Conservation (phyloP, 371 early-diverging fungal genomes). For the Rhizopus stolonifer region DNA sequence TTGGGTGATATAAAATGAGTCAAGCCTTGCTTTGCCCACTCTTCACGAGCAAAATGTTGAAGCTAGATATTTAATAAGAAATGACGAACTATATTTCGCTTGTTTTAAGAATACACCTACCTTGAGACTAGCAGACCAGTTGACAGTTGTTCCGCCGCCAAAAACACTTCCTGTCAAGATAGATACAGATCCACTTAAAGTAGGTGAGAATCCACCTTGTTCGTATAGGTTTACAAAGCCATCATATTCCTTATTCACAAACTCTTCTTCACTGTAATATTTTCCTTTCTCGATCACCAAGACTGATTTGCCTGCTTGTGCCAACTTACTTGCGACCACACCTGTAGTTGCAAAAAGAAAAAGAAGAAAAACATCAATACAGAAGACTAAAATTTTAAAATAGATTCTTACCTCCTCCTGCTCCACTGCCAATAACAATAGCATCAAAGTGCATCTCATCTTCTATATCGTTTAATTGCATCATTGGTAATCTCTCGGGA, state of each 20-base stretch:
- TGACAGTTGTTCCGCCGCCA: slow-evolving; percentile 70
- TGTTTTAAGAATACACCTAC: slow-evolving; percentile 19
- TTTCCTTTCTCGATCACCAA: slow-evolving; percentile 70
- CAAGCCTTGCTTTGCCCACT: slow-evolving; percentile 72
- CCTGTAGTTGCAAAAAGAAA: slow-evolving; percentile 19
- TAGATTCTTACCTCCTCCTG: slow-evolving; percentile 70
- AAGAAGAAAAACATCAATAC: neutral
- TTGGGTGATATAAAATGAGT: slow-evolving; percentile 52
- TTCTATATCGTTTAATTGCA: neutral
- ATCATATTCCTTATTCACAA: slow-evolving; percentile 40
- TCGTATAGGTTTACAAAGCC: slow-evolving; percentile 51
- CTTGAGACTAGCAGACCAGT: slow-evolving; percentile 61
- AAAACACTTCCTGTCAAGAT: slow-evolving; percentile 47
- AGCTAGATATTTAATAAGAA: slow-evolving; percentile 29
- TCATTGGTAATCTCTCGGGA: slow-evolving; percentile 25
- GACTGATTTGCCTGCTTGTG: slow-evolving; percentile 62
- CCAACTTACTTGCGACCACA: slow-evolving; percentile 63
- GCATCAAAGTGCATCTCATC: slow-evolving; percentile 44
- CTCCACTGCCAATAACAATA: slow-evolving; percentile 70
- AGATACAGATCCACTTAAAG: slow-evolving; percentile 43
- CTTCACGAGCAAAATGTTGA: slow-evolving; percentile 66
- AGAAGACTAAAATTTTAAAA: no score
- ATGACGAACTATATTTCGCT: neutral
- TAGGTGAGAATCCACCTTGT: slow-evolving; percentile 26
- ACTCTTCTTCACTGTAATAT: slow-evolving; percentile 53